Base-by-base conservation (phyloP, 345 rosid genomes). In the Populus nigra region DNA sequence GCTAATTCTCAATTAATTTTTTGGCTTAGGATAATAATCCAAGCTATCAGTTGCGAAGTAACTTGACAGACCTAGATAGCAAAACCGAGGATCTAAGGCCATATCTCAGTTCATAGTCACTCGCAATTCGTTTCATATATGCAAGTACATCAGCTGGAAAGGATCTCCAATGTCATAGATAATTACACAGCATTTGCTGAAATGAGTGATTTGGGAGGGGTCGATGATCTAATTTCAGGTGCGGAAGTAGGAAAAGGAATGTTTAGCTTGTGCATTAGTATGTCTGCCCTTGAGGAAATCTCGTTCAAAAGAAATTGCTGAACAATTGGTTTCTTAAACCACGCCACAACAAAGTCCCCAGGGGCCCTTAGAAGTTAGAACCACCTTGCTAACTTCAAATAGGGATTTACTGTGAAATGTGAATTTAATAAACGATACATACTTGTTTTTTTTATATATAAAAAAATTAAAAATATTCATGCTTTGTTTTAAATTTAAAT, bases 321-420 rank as follows among this genome's bases (percentile, higher is more conserved):
- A 65, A 96, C 99, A 7, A 96, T 91, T 18, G 98, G 97, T 76
- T 96, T 96, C 89, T 94, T 92, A 78, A 91, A 96, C 99, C 99
- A 96, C 75, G 89, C 98, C 97, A 96, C 92, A 7, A 96, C 90
- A 72, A 87, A 83, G 68, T 92, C 97, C 15, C 99, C 99, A 0
- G 98, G 94, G 27, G 97, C 98, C 63, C 97, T 88, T 78, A 92
- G 77, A 77, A 94, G 97, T 88, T 78, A 94, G 77, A 77, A 96
- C 98, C 47, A 94, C 97, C 86, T 94, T 94, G 75, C 98, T 92
- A 3, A 90, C 99, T 83, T 96, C 99, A 75, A 96, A 96, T 35
- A 97, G 97, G 8, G n/a, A n/a, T n/a, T n/a, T n/a, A 33, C 0
- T 33, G 0, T 33, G 0, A 33, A 33, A 33, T 33, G 0, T 4